Evolutionary conservation across 306 rosid genomes (phyloP), one percentile per base, ranked within the genome.

Genomic region (Vicia sativa): DNA sequence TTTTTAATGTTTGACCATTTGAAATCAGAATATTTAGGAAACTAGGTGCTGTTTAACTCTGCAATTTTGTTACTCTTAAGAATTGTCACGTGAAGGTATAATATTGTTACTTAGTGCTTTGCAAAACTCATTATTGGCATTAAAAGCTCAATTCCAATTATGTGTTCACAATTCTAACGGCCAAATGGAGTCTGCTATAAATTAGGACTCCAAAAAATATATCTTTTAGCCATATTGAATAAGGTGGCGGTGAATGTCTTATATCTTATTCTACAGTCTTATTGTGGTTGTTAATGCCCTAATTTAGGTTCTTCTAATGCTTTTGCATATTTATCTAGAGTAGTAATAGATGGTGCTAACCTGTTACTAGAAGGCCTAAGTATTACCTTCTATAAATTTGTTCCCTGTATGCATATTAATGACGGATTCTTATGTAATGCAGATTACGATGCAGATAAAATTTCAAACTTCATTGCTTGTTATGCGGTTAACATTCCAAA

Each of bases 401-500:
- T 39, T 26, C 18, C 35, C 15, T 58, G 25, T 26, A 61, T 60
- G 21, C 76, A 34, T 68, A 55, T 35, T 72, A 38, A 74, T 38
- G 34, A 55, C 35, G 52, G 62, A 65, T 62, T 64, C 45, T 73
- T 82, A 37, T 52, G 60, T 61, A 65, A 74, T 89, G 88, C 96
- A 92, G 98, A 88, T 72, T 29, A 11, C 23, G 90, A 79, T 77
- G 83, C 79, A 55, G 86, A 80, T 59, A 43, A 84, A 11, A 65
- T 82, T 76, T 64, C 96, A 55, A 41, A 70, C 74, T 87, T 87
- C 80, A 84, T 92, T 76, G 77, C 53, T 65, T 68, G 72, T 80
- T 86, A 84, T 79, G 88, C 66, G 77, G 69, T 77, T 77, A 76
- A 86, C 87, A 74, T 86, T 78, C 98, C 91, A 69, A 88, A 90